Base-by-base conservation (phyloP, 805 yeast genomes). In the Metschnikowia santaceciliae region DNA sequence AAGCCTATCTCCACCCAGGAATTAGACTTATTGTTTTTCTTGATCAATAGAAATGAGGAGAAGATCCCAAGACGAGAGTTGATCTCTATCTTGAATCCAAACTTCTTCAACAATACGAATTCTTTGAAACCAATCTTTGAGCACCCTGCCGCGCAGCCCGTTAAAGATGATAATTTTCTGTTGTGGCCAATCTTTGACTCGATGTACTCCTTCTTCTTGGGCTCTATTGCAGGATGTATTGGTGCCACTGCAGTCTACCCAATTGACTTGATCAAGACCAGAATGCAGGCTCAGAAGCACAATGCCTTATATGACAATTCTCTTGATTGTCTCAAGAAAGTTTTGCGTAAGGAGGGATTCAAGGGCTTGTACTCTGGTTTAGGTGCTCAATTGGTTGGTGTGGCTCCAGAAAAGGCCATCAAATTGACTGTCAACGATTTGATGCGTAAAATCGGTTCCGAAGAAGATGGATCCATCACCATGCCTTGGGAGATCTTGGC, bases 211-310 rank as follows among this genome's bases (percentile, higher is more conserved):
- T 92, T 92, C 69, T 72, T 87, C 32, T 75, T 92, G 52, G 99
- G 99, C 15, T 90, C 97, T 3, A 78, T 91, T 46, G 98, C 99
- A 32, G 99, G 99, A 52, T 94, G 97, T 60, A 83, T 92, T 69
- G 99, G 99, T 55, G 97, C 99, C n/a, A 89, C 97, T 5, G 88
- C 87, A 14, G 99, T 92, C 41, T 92, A 92, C 67, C 99, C 99
- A 32, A 94, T 94, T 58, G 99, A 92, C 71, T 76, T 94, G 66
- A 90, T 92, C 57, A 92, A 92, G 72, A 92, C 99, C 4, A 82
- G 98, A 68, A 90, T 92, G 96, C 99, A 92, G 72, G 96, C 96
- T 54, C 98, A 92, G 73, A 81, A 90, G 57, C 81, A 82, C 53
- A 76, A 80, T 46, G 71, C 84, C 1, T 72, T 83, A 44, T 92